A percentile compares a stretch with the other conserved stretches of the same genome.
Evolutionary conservation across 2,329 filamentous ascomycete species (phyloP).

Genomic region (Plenodomus lindquistii): DNA sequence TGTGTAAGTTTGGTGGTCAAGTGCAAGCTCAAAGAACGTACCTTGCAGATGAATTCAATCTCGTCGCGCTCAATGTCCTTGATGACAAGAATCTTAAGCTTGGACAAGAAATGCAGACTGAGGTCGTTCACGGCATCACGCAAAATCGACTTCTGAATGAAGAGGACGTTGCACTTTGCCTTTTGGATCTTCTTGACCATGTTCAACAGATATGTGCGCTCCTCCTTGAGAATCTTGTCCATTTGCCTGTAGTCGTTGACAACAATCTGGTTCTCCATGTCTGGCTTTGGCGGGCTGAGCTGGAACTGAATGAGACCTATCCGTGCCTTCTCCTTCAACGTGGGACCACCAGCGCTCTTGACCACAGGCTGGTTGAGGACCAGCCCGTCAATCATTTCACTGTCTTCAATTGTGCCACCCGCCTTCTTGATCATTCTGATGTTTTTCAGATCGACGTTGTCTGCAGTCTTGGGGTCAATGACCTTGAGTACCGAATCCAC

Average conservation of each 20-base stretch:
- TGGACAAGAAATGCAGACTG: constrained; percentile 94
- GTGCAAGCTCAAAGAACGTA: constrained; percentile 30
- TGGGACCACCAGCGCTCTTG: constrained; percentile 89
- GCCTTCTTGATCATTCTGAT: constrained; percentile 98
- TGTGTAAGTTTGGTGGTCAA: constrained; percentile 16
- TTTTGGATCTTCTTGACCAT: constrained; percentile 99
- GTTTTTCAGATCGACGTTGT: constrained; percentile 95
- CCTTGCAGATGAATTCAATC: constrained; percentile 97
- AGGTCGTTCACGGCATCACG: constrained; percentile 97
- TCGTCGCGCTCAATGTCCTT: constrained; percentile 99
- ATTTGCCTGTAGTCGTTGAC: constrained; percentile 99
- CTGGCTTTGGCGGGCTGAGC: constrained; percentile 94
- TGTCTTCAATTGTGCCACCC: constrained; percentile 97
- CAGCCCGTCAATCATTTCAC: constrained; percentile 92
- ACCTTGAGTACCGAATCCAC: constrained; percentile 95
- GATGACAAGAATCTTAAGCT: constrained; percentile 91
- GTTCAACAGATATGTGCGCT: constrained; percentile 95
- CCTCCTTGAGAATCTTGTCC: constrained; percentile 99
- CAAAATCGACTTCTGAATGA: constrained; percentile 98
- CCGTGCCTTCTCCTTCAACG: constrained; percentile 93
- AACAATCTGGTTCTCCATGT: constrained; percentile 99
- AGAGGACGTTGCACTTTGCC: constrained; percentile 97
- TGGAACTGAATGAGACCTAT: constrained; percentile 99
- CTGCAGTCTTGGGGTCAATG: constrained; percentile 91
- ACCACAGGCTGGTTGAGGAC: constrained; percentile 91